phyloP scores from a whole-genome alignment of 331 rosid species.

The Malus hybrid region DNA sequence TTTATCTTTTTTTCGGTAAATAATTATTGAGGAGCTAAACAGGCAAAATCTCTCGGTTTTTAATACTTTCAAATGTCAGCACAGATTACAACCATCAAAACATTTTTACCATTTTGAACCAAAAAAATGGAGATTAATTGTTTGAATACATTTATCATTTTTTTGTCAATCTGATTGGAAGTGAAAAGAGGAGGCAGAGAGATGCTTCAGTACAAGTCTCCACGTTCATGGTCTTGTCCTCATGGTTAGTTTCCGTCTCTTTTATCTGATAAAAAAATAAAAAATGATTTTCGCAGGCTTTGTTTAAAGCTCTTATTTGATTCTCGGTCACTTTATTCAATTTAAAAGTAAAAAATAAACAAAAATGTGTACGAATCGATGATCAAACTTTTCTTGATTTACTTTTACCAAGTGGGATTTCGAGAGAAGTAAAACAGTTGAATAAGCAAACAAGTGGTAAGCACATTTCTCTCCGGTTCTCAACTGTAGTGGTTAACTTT shows the following conservation, averaged over 20 bases:
- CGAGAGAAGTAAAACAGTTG: no score
- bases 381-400: no score
- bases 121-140: neutral
- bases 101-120: neutral
- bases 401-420: no score
- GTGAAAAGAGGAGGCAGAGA: neutral
- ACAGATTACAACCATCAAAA: neutral
- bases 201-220: neutral
- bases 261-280: neutral
- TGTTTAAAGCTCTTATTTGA: no score
- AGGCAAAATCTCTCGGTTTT: neutral
- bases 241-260: neutral
- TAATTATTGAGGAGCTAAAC: neutral
- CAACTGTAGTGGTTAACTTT: no score
- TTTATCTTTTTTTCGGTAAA: neutral
- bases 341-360: no score
- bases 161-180: neutral
- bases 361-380: no score
- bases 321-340: no score
- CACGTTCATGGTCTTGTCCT: neutral
- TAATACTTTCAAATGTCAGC: neutral
- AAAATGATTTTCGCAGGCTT: rapidly evolving
- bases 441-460: no score
- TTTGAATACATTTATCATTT: neutral
- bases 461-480: no score